phyloP scores from a whole-genome alignment of 495 filamentous ascomycete species.

The Thermothielavioides terrestris region DNA sequence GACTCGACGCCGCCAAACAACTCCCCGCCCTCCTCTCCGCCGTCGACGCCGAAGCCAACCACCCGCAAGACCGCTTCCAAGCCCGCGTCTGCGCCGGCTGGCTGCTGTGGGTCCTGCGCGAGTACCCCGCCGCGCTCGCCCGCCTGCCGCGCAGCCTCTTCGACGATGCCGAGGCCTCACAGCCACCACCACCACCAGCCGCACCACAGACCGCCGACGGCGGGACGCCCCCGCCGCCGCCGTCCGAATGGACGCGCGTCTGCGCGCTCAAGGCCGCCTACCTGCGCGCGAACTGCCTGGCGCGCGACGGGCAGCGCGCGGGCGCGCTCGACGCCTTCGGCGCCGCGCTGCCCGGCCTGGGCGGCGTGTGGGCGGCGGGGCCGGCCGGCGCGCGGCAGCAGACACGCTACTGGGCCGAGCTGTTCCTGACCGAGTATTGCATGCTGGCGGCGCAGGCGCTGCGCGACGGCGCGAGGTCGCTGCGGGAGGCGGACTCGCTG shows the following conservation, averaged over 20 bases:
- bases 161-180: background rate
- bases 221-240: conserved; percentile 30
- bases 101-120: conserved; percentile 68
- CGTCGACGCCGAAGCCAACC: conserved; percentile 51
- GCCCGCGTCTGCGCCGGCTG: conserved; percentile 73
- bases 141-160: conserved; percentile 56
- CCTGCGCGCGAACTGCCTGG: conserved; percentile 63
- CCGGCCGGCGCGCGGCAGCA: conserved; percentile 42
- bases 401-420: conserved; percentile 67
- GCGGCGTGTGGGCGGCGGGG: conserved; percentile 33
- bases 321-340: conserved; percentile 57
- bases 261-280: conserved; percentile 72
- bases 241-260: conserved; percentile 66
- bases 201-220: conserved; percentile 29
- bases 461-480: conserved; percentile 33
- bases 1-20: conserved; percentile 39
- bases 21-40: conserved; percentile 58
- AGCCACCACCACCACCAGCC: conserved; percentile 33
- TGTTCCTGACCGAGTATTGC: conserved; percentile 63
- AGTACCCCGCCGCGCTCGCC: conserved; percentile 51
- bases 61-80: conserved; percentile 65
- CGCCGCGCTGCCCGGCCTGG: conserved; percentile 52
- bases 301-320: conserved; percentile 39
- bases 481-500: conserved; percentile 43
- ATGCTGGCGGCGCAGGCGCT: conserved; percentile 52